These are phyloP conservation scores for Thraustochytrium sp. DNA, from an alignment of 352 stramenopile genomes.

Conservation along the genomic window DNA sequence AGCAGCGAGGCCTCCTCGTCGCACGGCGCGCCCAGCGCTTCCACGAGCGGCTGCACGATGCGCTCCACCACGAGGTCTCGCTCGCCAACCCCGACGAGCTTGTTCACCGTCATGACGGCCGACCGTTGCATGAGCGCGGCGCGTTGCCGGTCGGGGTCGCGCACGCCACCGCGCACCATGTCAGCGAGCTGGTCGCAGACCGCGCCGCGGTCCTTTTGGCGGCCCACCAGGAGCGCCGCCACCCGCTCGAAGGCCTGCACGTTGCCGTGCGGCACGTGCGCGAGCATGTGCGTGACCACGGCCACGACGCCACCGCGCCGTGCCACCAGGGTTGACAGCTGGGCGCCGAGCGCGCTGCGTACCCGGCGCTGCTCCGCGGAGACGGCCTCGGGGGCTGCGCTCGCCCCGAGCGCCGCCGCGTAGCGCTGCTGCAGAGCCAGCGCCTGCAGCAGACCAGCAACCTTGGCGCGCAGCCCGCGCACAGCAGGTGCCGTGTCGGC, in stretches of 20 bases:
- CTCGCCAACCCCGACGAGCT: background rate
- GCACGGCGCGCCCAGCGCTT: background rate
- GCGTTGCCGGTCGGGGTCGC: background rate
- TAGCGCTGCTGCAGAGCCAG: background rate
- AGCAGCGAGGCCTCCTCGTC: background rate
- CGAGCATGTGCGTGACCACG: conserved; percentile 2
- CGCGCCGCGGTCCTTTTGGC: background rate
- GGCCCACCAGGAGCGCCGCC: background rate
- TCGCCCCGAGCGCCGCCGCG: background rate
- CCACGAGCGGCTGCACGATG: background rate
- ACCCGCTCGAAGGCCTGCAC: conserved; percentile 23
- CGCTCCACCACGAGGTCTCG: background rate
- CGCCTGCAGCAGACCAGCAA: background rate
- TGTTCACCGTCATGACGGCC: background rate
- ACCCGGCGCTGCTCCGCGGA: background rate
- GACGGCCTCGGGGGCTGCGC: background rate
- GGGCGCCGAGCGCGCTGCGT: background rate
- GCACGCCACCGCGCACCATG: background rate
- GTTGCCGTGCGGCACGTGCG: conserved; percentile 17
- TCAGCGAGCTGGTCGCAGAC: background rate
- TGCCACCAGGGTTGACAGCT: background rate
- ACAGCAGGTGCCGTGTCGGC: background rate
- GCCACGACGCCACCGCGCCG: background rate
- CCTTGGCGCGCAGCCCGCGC: background rate
- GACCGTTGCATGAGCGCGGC: background rate